These are phyloP conservation scores for Penicillium sp. DNA, from an alignment of 2,329 filamentous ascomycete species.

Conservation along the genomic window DNA sequence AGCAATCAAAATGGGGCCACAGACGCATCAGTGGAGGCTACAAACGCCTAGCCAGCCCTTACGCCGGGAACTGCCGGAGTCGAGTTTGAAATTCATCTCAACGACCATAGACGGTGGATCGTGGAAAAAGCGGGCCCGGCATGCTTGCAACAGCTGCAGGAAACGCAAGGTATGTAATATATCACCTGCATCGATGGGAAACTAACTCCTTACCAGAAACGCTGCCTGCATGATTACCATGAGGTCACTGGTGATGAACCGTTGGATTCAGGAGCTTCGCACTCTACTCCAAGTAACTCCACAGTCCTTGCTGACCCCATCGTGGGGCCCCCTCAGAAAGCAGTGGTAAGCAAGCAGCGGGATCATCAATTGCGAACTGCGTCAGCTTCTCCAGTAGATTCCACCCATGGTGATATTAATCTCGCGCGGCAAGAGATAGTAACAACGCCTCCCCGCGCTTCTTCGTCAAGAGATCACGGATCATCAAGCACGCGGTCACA, in stretches of 20 bases:
- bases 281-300: too few species aligned
- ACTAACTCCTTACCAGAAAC: not conserved
- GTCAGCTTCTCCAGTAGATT: not conserved
- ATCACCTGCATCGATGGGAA: not conserved
- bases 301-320: too few species aligned
- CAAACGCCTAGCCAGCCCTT: not conserved
- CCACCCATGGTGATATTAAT: not conserved
- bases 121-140: not conserved
- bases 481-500: not conserved
- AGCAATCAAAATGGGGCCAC: not conserved
- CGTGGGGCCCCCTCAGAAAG: too few species aligned
- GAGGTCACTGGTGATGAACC: not conserved
- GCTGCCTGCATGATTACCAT: not conserved
- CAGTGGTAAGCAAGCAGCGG: not conserved
- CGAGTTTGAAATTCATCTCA: not conserved
- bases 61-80: not conserved
- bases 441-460: not conserved
- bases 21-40: too few species aligned
- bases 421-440: not conserved
- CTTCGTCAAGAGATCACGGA: not conserved
- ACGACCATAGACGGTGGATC: not conserved
- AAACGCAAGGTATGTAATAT: not conserved
- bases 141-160: not conserved
- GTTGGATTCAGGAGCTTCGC: not conserved
- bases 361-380: not conserved